phyloP scores from a whole-genome alignment of 2,329 filamentous ascomycete genomes.

The Cadophora luteo-olivacea region DNA sequence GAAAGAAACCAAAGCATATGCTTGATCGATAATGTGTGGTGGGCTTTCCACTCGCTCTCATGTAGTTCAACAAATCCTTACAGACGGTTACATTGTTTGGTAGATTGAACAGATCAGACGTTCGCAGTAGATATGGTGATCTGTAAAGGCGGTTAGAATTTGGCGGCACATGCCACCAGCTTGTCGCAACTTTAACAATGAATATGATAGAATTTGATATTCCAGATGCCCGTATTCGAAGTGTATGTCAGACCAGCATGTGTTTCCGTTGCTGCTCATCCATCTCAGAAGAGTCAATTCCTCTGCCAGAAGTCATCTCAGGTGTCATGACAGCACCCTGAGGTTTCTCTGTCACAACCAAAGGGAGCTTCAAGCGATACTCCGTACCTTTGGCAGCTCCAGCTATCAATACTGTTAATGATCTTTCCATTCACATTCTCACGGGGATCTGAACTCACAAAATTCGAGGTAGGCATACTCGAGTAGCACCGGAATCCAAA shows the following conservation, averaged over 20 bases:
- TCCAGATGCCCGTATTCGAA: too few relatives aligned
- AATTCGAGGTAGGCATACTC: constrained; percentile 29
- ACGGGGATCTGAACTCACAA: constrained; percentile 11
- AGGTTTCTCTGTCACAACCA: neutral
- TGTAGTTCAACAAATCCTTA: too few relatives aligned
- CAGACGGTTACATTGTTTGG: too few relatives aligned
- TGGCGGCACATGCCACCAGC: neutral
- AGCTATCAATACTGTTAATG: neutral
- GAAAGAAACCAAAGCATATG: constrained; percentile 9
- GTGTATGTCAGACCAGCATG: neutral
- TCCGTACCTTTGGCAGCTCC: neutral
- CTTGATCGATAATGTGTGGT: neutral
- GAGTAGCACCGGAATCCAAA: constrained; percentile 25
- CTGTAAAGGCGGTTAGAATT: too few relatives aligned
- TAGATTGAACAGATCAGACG: too few relatives aligned
- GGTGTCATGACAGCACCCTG: neutral
- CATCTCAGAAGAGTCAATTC: neutral
- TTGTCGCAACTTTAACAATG: neutral
- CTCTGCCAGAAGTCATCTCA: neutral
- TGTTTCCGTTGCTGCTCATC: neutral
- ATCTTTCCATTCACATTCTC: neutral
- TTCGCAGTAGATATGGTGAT: too few relatives aligned
- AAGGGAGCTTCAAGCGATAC: neutral
- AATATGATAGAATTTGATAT: too few relatives aligned
- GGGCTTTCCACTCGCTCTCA: too few relatives aligned